phyloP scores from a whole-genome alignment of 2,329 filamentous ascomycete species.

The Colletotrichum lentis region DNA sequence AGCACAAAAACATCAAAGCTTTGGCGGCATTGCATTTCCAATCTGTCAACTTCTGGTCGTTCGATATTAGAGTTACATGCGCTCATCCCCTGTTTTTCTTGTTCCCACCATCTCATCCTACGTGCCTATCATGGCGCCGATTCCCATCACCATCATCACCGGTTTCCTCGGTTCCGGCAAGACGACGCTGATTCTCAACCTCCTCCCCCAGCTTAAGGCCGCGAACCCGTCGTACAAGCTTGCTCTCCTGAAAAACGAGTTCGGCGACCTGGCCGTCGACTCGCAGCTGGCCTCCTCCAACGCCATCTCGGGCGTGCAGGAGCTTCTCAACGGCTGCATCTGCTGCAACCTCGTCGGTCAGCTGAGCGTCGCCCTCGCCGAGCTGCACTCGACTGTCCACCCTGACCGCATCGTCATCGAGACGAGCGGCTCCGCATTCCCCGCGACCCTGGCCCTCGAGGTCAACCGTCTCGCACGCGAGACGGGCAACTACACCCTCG shows the following conservation, averaged over 20 bases:
- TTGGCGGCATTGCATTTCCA: neutral
- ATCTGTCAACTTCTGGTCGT: neutral
- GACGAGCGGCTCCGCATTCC: slow-evolving; percentile 87
- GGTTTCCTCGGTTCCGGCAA: slow-evolving; percentile 97
- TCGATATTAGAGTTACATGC: neutral
- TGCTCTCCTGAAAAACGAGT: slow-evolving; percentile 97
- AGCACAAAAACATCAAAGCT: slow-evolving; percentile 29
- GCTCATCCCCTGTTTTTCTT: neutral
- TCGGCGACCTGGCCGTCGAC: slow-evolving; percentile 93
- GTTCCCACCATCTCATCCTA: neutral
- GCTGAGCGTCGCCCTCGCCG: slow-evolving; percentile 78
- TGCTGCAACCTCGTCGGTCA: slow-evolving; percentile 98
- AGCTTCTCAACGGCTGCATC: slow-evolving; percentile 96
- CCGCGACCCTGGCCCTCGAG: slow-evolving; percentile 89
- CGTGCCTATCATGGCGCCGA: slow-evolving; percentile 65
- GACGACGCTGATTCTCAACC: slow-evolving; percentile 93
- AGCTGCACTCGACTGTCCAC: slow-evolving; percentile 66
- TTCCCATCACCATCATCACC: slow-evolving; percentile 92
- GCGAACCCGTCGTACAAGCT: slow-evolving; percentile 79
- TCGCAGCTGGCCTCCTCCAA: slow-evolving; percentile 85
- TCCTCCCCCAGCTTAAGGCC: slow-evolving; percentile 87
- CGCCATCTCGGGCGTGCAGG: slow-evolving; percentile 87
- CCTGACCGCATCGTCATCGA: slow-evolving; percentile 94
- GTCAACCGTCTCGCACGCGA: slow-evolving; percentile 81
- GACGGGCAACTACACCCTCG: slow-evolving; percentile 75